Base-by-base conservation (phyloP, 2,329 filamentous ascomycete species). In the Monilinia fructigena region DNA sequence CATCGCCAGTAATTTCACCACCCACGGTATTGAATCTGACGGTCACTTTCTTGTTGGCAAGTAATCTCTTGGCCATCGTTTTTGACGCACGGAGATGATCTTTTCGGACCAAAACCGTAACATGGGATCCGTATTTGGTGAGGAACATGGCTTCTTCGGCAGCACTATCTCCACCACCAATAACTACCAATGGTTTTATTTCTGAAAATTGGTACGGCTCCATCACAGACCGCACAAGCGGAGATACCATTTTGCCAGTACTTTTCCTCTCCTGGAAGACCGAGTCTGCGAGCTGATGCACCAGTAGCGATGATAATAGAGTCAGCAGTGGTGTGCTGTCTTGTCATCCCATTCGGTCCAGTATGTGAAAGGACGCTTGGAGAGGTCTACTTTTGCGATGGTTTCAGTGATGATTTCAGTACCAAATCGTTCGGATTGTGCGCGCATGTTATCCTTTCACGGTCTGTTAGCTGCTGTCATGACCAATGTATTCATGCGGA, bases 211-310 rank as follows among this genome's bases (percentile, higher is more conserved):
- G 95, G 95, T 56, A 98, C 89, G 60, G 93, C 95, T 70, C 95
- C 95, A 77, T 99, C 95, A 80, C 95, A 99, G 59, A 99, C 95
- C 45, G 95, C 95, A 80, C 95, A 99, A 60, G 95, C 95, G 63
- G 90, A 95, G 77, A 99, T 92, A 72, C 95, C 95, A 78, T 91
- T 95, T 78, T 97, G 93, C 96, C 96, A 99, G 86, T 93, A 99
- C 78, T 89, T 91, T 65, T 96, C 91, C 82, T 99, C 95, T 65
- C 95, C 96, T 16, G 88, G 82, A 56, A 99, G 86, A 77, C 89
- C 82, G 65, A 99, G 82, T 70, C 96, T 86, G 72, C 91, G 85
- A 47, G 95, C 95, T 70, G 94, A 97, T 59, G 96, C 95, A 72
- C 95, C 95, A 0, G 95, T 99, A 52, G 95, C 96, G 72, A 99